Base-by-base conservation (phyloP, 441 rosid species). In the Rhodomyrtus psidioides region DNA sequence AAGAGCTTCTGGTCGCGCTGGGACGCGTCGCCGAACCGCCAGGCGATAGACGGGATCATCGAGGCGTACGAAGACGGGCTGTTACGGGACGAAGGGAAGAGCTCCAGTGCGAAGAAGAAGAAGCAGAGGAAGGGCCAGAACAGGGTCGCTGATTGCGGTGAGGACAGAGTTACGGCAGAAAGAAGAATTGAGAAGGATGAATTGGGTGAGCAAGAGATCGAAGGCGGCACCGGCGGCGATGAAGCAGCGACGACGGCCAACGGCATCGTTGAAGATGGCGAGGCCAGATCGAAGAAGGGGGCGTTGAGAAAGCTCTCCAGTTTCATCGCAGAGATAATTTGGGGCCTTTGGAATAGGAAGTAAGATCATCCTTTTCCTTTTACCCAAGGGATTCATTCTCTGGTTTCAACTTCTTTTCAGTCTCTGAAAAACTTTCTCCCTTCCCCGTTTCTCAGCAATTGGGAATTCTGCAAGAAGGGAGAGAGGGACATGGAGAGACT, bases 1-100 rank as follows among this genome's bases (percentile, higher is more conserved):
- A 86, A 55, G 62, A 90, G 88, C 81, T 92, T 85, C 42, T 92
- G 93, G 94, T 91, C 85, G 4, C 83, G 91, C n/a, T 91, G 92
- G 94, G 92, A 92, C 85, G 51, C 55, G 70, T 91, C 93, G 9
- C 90, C 91, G 3, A 89, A 89, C 86, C 91, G 90, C 70, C 86
- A 92, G 57, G 81, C 87, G 51, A 91, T 92, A 54, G 89, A 92
- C 53, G 92, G 91, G 84, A 89, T 90, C 57, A 88, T 92, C 30
- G 94, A 92, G 81, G 92, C 88, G 19, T 90, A 87, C 46, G 93
- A 92, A 56, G 92, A 92, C 27, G 86, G 84, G 28, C 81, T 87
- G 89, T 28, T 74, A 55, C 82, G 57, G 84, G 86, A 83, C 56
- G 85, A 58, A 23, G 85, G 86, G 58, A 90, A 84, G 89, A 57